These are phyloP conservation scores for Fragaria nilgerrensis DNA, from an alignment of 306 rosid species.

Conservation along the genomic window DNA sequence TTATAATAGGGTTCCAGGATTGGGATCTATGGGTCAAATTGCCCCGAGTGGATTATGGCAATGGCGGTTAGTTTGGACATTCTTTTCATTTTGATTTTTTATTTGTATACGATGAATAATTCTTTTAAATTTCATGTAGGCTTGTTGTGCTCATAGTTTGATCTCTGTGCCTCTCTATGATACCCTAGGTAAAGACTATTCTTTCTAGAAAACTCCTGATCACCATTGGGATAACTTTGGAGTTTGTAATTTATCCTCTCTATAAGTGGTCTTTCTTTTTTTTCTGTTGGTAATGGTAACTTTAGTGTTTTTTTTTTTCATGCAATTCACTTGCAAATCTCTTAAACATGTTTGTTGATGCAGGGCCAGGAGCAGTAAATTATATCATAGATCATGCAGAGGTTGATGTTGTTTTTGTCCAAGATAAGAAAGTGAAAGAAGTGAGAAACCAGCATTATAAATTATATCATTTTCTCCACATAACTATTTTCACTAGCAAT, in stretches of 20 bases:
- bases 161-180: slow-evolving; percentile 90
- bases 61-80: slow-evolving; percentile 61
- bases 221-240: not conserved
- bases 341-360: not conserved
- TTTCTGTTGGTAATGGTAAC: not conserved
- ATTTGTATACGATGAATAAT: slow-evolving; percentile 9
- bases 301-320: not conserved
- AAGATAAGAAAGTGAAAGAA: slow-evolving; percentile 59
- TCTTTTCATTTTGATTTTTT: not conserved
- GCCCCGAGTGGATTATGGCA: slow-evolving; percentile 83
- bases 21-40: slow-evolving; percentile 79
- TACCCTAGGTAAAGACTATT: slow-evolving; percentile 64
- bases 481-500: not conserved
- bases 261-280: not conserved
- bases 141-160: slow-evolving; percentile 70
- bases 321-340: not conserved
- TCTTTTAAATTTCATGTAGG: slow-evolving; percentile 44
- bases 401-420: slow-evolving; percentile 37
- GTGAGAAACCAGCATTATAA: slow-evolving; percentile 37
- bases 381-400: slow-evolving; percentile 63
- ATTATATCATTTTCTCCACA: not conserved
- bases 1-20: slow-evolving; percentile 56
- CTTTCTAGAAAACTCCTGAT: not conserved
- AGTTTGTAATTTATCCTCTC: not conserved
- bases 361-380: slow-evolving; percentile 69